These are phyloP conservation scores for Arxiozyma telluris DNA, from an alignment of 1,139 yeast genomes.

Conservation along the genomic window DNA sequence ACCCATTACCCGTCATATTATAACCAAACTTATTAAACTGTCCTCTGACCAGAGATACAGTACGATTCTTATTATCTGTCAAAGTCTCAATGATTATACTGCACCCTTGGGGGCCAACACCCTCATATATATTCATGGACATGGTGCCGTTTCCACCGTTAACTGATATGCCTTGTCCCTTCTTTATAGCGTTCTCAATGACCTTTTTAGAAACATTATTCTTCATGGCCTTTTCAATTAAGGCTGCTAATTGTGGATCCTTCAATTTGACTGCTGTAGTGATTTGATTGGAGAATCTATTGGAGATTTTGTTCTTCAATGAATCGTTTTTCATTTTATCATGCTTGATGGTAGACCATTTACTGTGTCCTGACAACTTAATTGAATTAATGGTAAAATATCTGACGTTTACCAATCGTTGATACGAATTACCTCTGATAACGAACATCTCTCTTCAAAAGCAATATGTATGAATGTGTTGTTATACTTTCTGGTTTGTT, in stretches of 20 bases:
- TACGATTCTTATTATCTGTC: conserved; percentile 81
- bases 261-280: conserved; percentile 55
- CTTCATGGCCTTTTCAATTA: conserved; percentile 70
- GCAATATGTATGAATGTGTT: not conserved
- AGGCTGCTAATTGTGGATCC: conserved; percentile 59
- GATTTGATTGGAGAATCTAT: conserved; percentile 64
- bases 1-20: conserved; percentile 34
- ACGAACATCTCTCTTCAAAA: not conserved
- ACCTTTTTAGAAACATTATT: conserved; percentile 76
- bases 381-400: not conserved
- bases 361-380: conserved; percentile 55
- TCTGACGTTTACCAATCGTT: not conserved
- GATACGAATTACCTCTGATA: not conserved
- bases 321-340: conserved; percentile 92
- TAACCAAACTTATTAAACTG: conserved; percentile 62
- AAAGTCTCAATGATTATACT: conserved; percentile 76
- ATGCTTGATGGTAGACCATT: conserved; percentile 93
- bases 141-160: conserved; percentile 38
- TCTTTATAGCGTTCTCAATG: conserved; percentile 74
- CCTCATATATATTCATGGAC: conserved; percentile 60
- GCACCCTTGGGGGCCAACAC: conserved; percentile 87
- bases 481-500: not conserved
- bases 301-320: conserved; percentile 58
- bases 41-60: conserved; percentile 66
- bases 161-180: conserved; percentile 59